Base-by-base conservation (phyloP, 768 basidiomycete genomes). In the Russula emetica region DNA sequence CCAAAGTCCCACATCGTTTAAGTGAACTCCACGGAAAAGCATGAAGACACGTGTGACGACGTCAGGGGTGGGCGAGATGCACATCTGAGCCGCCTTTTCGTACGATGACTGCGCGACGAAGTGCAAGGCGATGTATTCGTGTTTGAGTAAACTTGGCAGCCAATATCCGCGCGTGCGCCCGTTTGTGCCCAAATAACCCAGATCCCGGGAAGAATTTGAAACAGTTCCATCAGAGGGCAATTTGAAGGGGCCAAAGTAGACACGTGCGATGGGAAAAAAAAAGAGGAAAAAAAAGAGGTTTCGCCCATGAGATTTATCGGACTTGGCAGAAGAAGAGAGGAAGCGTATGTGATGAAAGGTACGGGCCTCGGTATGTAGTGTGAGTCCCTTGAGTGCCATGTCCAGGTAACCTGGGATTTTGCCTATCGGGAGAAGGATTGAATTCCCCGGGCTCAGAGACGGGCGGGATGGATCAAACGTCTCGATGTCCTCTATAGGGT, bases 21-120 rank as follows among this genome's bases (percentile, higher is more conserved):
- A 67, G 9, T 50, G 30, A 0, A 82, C 67, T 1, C 78, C 78
- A 22, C 73, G 69, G 69, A 80, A 83, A 3, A 82, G 67, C 79
- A 82, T 80, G 67, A 82, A 81, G 13, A 82, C 71, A 8, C 79
- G 77, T 0, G 74, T 77, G 10, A 80, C 71, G 52, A 78, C 72
- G 60, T 79, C 79, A 16, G 82, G 80, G 38, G 61, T 40, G 1
- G 82, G 82, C 2, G 59, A 63, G 53, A 82, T 63, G 2, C 67
- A 66, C 18, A 82, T 72, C 0, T 69, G 74, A 1, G 78, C 80
- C 0, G 79, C 74, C 7, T 64, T 60, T 57, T 78, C 78, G 66
- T 79, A 82, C 22, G 75, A 72, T 1, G 69, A 68, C 64, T 82
- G 81, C 2, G 79, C 72, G 7, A 82, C 40, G 70, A 82, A 82